Percentiles rank a stretch among this genome's conserved stretches.
Evolutionary conservation across 495 filamentous ascomycete genomes (phyloP).

Genomic region (Lichenothelia convexa): DNA sequence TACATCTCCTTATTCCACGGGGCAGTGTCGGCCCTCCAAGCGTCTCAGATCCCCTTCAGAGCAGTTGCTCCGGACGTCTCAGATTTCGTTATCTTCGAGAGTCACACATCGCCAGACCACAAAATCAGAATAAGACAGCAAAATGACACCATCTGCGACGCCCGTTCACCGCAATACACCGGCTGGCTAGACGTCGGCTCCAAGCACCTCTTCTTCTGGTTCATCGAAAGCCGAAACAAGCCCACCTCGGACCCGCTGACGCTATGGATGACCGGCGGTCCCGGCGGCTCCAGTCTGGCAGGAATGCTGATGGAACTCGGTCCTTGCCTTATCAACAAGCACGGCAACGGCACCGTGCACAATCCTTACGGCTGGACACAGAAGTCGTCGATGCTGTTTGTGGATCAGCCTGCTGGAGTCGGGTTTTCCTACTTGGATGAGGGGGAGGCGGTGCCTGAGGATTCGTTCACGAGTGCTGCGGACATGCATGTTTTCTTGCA

Average conservation of each 20-base stretch:
- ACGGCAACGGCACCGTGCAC: conserved; percentile 18
- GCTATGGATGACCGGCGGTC: conserved; percentile 52
- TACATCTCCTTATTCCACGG: no score
- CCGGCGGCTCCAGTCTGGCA: conserved; percentile 22
- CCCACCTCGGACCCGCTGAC: conserved; percentile 25
- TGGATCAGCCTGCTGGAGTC: conserved; percentile 24
- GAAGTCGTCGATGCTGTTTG: conserved; percentile 23
- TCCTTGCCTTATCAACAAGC: conserved; percentile 23
- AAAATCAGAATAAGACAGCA: conserved; percentile 24
- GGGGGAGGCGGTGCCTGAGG: no score
- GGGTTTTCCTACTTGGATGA: conserved; percentile 28
- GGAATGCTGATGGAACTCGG: conserved; percentile 24
- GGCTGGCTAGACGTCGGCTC: conserved; percentile 23
- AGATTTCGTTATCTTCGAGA: no score
- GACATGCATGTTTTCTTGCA: no score
- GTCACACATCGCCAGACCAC: no score
- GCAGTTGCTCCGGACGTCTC: no score
- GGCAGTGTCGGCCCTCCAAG: no score
- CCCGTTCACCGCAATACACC: conserved; percentile 23
- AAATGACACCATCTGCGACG: conserved; percentile 22
- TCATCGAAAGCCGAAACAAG: conserved; percentile 25
- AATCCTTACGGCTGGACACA: conserved; percentile 23
- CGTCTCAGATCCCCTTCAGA: no score
- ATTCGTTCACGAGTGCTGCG: conserved; percentile 21
- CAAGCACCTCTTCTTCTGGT: conserved; percentile 35